phyloP scores from a whole-genome alignment of 768 basidiomycete genomes.

The Gloeophyllum trabeum region DNA sequence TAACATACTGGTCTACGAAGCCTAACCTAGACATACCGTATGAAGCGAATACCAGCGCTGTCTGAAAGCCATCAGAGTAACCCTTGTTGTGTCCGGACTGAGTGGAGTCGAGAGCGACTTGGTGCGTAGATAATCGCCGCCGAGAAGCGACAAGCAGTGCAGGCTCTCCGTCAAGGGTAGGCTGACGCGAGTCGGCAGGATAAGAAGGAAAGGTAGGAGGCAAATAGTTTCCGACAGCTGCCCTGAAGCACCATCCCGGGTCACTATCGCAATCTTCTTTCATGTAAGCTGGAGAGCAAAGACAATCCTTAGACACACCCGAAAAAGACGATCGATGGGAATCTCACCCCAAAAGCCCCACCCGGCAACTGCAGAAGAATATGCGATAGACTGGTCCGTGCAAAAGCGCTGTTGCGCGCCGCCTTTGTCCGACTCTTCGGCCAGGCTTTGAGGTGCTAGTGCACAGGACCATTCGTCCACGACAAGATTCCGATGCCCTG shows the following conservation, averaged over 20 bases:
- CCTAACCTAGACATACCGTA: slow-evolving; percentile 40
- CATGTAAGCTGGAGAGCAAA: slow-evolving; percentile 35
- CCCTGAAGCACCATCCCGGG: slow-evolving; percentile 60
- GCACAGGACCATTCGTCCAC: slow-evolving; percentile 44
- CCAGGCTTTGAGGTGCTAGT: slow-evolving; percentile 35
- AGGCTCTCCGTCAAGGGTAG: slow-evolving; percentile 13
- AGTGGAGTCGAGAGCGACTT: background rate
- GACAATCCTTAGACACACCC: background rate
- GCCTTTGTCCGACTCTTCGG: slow-evolving; percentile 30
- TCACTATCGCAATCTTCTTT: slow-evolving; percentile 51
- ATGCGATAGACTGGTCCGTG: slow-evolving; percentile 44
- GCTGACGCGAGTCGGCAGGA: slow-evolving; percentile 14
- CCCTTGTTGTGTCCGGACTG: slow-evolving; percentile 21
- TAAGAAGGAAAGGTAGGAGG: slow-evolving; percentile 50
- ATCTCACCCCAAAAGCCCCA: slow-evolving; percentile 63
- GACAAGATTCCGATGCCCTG: slow-evolving; percentile 29
- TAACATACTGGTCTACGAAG: slow-evolving; percentile 50
- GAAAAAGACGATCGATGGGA: slow-evolving; percentile 1
- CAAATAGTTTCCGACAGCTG: slow-evolving; percentile 43
- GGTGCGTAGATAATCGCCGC: background rate
- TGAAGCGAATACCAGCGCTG: slow-evolving; percentile 42
- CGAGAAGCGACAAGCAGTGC: slow-evolving; percentile 6
- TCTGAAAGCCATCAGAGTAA: slow-evolving; percentile 47
- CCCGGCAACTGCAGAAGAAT: slow-evolving; percentile 42
- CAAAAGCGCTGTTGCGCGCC: slow-evolving; percentile 41